phyloP scores from a whole-genome alignment of 805 yeast species.

The Candida ulmi region DNA sequence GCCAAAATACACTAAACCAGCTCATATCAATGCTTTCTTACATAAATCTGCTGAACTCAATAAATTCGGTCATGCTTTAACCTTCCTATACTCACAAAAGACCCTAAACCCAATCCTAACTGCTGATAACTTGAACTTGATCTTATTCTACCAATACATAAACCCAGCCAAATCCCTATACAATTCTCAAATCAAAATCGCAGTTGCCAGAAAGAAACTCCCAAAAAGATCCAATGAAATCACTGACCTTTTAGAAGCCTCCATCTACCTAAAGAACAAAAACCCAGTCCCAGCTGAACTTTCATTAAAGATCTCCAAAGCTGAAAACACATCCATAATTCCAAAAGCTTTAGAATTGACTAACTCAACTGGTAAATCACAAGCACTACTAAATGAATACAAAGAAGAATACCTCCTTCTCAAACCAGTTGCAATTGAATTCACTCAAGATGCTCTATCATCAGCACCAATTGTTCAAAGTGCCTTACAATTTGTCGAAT shows the following conservation, averaged over 20 bases:
- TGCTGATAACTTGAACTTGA: constrained; percentile 14
- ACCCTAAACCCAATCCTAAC: constrained; percentile 6
- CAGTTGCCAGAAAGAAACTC: constrained; percentile 10
- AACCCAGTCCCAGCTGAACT: constrained; percentile 10
- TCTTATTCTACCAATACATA: constrained; percentile 17
- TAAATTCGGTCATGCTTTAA: constrained; percentile 18
- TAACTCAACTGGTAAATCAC: neutral
- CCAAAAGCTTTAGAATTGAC: neutral
- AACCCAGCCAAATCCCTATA: constrained; percentile 14
- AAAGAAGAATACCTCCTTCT: constrained; percentile 18
- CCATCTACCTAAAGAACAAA: constrained; percentile 11
- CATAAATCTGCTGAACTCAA: constrained; percentile 18
- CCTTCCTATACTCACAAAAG: constrained; percentile 15
- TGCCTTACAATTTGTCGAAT: neutral
- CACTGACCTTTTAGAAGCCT: constrained; percentile 14
- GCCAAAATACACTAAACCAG: constrained; percentile 15
- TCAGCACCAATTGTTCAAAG: neutral
- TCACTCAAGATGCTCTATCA: neutral
- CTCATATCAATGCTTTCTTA: constrained; percentile 15
- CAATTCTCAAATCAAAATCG: constrained; percentile 10
- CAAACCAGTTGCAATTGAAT: constrained; percentile 17
- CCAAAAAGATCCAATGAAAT: constrained; percentile 4
- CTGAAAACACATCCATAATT: neutral
- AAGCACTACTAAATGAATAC: constrained; percentile 2
- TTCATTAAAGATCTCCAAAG: constrained; percentile 1